phyloP scores from a whole-genome alignment of 495 filamentous ascomycete species.

The Penicillium chermesinum region DNA sequence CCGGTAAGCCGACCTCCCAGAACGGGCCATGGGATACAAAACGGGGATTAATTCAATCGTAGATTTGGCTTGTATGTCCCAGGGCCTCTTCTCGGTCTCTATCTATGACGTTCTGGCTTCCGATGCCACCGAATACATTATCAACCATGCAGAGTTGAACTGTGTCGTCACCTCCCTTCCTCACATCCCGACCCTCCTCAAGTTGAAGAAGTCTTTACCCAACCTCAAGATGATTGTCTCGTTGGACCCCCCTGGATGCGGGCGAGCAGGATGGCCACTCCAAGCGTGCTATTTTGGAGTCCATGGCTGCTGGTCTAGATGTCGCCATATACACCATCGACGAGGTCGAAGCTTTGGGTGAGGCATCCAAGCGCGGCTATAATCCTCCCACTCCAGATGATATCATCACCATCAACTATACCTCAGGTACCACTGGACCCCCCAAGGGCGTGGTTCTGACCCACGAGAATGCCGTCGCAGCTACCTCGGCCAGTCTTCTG shows the following conservation, averaged over 20 bases:
- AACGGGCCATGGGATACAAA: neutral
- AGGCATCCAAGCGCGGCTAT: conserved; percentile 57
- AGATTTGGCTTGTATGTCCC: conserved; percentile 89
- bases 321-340: conserved; percentile 71
- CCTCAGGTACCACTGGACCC: conserved; percentile 88
- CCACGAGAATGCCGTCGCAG: conserved; percentile 75
- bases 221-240: conserved; percentile 83
- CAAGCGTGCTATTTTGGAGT: conserved; percentile 71
- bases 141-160: conserved; percentile 75
- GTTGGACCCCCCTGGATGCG: conserved; percentile 76
- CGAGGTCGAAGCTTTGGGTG: conserved; percentile 75
- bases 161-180: conserved; percentile 76
- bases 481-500: conserved; percentile 53
- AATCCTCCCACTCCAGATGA: conserved; percentile 67
- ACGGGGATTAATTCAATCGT: conserved; percentile 2
- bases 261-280: conserved; percentile 74
- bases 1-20: conserved; percentile 47
- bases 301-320: conserved; percentile 64
- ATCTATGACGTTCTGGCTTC: conserved; percentile 95
- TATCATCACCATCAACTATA: conserved; percentile 94
- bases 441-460: conserved; percentile 91
- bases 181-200: conserved; percentile 82
- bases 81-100: conserved; percentile 84
- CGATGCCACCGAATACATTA: conserved; percentile 88
- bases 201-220: conserved; percentile 72